Percentiles rank a stretch among this genome's conserved stretches.
Conservation (phyloP, 1,284 basidiomycete species). For the Phylloporus sp. region DNA sequence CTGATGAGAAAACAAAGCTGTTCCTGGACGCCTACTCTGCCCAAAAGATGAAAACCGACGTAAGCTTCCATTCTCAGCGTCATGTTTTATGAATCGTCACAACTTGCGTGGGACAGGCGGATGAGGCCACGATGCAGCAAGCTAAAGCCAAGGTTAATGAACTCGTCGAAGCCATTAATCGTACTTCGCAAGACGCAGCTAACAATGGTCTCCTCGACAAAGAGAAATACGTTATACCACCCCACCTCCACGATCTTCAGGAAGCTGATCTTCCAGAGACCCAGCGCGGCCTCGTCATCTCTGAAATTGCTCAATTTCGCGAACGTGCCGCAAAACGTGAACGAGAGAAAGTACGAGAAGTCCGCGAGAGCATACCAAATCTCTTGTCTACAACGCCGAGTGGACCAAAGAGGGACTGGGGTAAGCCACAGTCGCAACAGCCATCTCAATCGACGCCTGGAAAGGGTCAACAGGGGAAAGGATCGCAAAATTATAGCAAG, state of each 20-base stretch:
- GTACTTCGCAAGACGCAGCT: conserved; percentile 66
- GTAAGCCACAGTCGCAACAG: conserved; percentile 57
- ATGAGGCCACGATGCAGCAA: conserved; percentile 56
- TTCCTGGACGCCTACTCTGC: conserved; percentile 86
- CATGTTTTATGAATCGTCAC: not conserved
- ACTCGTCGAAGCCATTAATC: conserved; percentile 63
- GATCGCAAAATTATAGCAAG: conserved; percentile 75
- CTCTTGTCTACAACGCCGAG: conserved; percentile 51
- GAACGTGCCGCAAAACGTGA: conserved; percentile 87
- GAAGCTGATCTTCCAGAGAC: conserved; percentile 96
- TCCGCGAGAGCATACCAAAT: conserved; percentile 57
- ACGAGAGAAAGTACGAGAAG: conserved; percentile 80
- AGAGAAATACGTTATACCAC: conserved; percentile 87
- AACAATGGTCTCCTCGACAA: conserved; percentile 71
- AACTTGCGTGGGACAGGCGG: conserved; percentile 48
- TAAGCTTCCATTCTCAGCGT: conserved; percentile 35
- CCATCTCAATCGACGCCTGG: conserved; percentile 40
- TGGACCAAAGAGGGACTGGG: conserved; percentile 81
- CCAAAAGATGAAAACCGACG: conserved; percentile 80
- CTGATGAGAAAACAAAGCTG: conserved; percentile 89
- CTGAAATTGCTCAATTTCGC: conserved; percentile 93
- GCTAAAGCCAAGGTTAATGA: conserved; percentile 59
- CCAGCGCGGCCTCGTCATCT: conserved; percentile 90
- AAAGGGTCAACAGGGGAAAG: conserved; percentile 56
- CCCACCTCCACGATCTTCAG: conserved; percentile 93